A percentile compares a stretch with the other conserved stretches of the same genome.
Evolutionary conservation across 2,329 filamentous ascomycete genomes (phyloP).

Genomic region (Chaetomium olivaceum): DNA sequence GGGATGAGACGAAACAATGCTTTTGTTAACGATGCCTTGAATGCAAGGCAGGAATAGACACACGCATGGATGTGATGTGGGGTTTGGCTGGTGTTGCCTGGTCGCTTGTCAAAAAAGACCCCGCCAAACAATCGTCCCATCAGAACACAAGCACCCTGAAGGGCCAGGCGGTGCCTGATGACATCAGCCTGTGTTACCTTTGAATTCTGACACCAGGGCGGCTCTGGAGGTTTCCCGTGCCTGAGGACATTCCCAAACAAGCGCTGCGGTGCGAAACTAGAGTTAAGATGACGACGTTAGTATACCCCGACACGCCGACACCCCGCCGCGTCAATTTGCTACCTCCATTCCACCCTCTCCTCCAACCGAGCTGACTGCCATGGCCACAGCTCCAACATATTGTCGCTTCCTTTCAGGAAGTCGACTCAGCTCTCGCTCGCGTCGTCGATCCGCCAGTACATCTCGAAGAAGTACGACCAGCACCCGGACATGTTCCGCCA

Average conservation of each 20-base stretch:
- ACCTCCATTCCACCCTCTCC: not conserved
- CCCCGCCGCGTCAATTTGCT: not conserved
- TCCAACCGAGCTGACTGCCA: not conserved
- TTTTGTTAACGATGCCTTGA: not conserved
- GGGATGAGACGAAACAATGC: too few relatives aligned
- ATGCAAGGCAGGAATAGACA: slow-evolving; percentile 3
- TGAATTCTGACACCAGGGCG: not conserved
- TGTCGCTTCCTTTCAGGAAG: slow-evolving; percentile 84
- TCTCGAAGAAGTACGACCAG: slow-evolving; percentile 97
- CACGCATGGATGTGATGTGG: too few relatives aligned
- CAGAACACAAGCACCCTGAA: not conserved
- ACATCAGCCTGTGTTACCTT: slow-evolving; percentile 5
- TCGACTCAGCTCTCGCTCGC: slow-evolving; percentile 78
- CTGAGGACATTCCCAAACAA: not conserved
- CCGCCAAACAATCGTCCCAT: slow-evolving; percentile 15
- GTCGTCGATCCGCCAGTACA: slow-evolving; percentile 86
- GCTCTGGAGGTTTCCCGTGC: not conserved
- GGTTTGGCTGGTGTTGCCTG: not conserved
- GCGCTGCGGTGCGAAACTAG: not conserved
- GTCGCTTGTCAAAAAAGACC: not conserved
- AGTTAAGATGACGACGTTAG: slow-evolving; percentile 28
- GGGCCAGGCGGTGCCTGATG: slow-evolving; percentile 6
- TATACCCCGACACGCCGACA: not conserved
- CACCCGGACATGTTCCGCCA: slow-evolving; percentile 94
- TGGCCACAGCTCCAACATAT: slow-evolving; percentile 53